Evolutionary conservation across 1,139 yeast genomes (phyloP).

Genomic region (Taiozyma sp.): DNA sequence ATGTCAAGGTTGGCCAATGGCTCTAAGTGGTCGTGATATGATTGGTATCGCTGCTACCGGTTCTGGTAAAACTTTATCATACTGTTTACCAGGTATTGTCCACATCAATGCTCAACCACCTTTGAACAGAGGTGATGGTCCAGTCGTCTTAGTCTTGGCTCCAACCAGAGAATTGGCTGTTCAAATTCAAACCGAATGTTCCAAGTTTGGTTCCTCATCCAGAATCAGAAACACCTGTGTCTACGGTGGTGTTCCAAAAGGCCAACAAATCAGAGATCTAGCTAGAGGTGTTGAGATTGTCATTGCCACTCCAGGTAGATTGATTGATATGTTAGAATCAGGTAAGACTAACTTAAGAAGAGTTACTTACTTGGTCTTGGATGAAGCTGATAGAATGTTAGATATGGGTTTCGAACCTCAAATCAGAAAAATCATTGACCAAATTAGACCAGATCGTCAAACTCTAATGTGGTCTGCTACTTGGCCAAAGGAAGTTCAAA

Average conservation of each 20-base stretch:
- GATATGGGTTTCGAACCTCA: conserved; percentile 99
- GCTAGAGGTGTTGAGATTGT: conserved; percentile 92
- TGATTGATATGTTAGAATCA: conserved; percentile 93
- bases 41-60: conserved; percentile 99
- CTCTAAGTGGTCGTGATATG: conserved; percentile 97
- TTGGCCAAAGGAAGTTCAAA: conserved; percentile 98
- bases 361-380: conserved; percentile 93
- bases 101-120: conserved; percentile 98
- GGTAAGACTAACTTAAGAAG: conserved; percentile 94
- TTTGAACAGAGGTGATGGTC: conserved; percentile 92
- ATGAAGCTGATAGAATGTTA: conserved; percentile 95
- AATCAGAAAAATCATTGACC: conserved; percentile 90
- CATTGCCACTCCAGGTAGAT: conserved; percentile 98
- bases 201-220: conserved; percentile 87
- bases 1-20: conserved; percentile 99
- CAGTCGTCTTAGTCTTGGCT: conserved; percentile 90
- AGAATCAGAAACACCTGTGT: conserved; percentile 97
- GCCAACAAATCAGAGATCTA: conserved; percentile 93
- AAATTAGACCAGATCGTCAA: conserved; percentile 96
- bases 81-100: conserved; percentile 93
- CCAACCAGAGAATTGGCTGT: conserved; percentile 99
- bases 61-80: conserved; percentile 96
- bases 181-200: conserved; percentile 93
- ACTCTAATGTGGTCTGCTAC: conserved; percentile 99
- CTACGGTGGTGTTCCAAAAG: conserved; percentile 99